phyloP scores from a whole-genome alignment of 2,329 filamentous ascomycete genomes.

The Sporothrix phasma region DNA sequence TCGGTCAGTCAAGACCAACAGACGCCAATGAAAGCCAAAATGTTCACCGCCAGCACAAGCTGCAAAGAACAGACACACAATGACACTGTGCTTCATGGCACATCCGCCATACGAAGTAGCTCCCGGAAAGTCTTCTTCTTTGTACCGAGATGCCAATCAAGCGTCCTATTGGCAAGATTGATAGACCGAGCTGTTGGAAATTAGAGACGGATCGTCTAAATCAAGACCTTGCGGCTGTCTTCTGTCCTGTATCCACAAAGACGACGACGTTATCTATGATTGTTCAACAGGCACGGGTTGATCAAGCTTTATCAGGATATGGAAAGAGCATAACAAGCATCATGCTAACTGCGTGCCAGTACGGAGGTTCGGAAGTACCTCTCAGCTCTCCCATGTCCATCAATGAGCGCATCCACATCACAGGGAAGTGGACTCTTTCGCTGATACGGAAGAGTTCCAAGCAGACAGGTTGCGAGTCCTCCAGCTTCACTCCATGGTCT shows the following conservation, averaged over 20 bases:
- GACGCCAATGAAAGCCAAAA: neutral
- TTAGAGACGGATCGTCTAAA: neutral
- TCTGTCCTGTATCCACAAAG: neutral
- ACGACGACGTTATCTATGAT: neutral
- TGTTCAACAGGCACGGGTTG: neutral
- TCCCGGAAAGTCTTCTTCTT: conserved; percentile 16
- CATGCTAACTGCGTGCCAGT: neutral
- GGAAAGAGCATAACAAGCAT: neutral
- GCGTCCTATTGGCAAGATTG: conserved; percentile 1
- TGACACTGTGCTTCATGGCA: neutral
- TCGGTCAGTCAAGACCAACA: neutral
- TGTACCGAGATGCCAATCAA: conserved; percentile 12
- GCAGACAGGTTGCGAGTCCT: neutral
- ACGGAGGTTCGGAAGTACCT: neutral
- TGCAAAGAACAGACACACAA: neutral
- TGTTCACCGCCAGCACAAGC: neutral
- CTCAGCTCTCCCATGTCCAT: neutral
- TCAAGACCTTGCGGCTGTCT: neutral
- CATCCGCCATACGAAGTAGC: neutral
- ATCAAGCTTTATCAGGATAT: neutral
- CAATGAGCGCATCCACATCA: neutral
- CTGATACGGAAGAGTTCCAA: neutral
- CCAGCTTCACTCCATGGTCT: neutral
- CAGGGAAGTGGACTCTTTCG: neutral
- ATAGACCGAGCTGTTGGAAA: conserved; percentile 9